Evolutionary conservation across 495 filamentous ascomycete species (phyloP).

Genomic region (Tuber melanosporum): DNA sequence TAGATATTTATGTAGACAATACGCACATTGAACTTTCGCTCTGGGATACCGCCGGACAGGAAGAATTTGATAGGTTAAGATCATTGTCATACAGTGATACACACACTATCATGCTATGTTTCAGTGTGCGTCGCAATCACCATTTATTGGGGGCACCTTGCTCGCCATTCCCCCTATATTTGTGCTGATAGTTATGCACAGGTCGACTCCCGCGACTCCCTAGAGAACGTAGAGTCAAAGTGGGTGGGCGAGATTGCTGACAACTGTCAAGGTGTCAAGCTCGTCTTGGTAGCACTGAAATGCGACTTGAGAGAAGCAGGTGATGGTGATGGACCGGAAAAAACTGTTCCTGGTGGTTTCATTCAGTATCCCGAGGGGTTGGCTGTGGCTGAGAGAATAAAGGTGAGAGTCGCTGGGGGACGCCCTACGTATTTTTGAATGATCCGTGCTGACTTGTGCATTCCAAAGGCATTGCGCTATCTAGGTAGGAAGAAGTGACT

Average conservation of each 20-base stretch:
- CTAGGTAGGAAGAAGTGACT: conserved; percentile 53
- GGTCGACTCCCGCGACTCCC: conserved; percentile 88
- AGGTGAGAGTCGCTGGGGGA: conserved; percentile 38
- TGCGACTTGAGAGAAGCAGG: conserved; percentile 78
- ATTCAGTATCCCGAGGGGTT: conserved; percentile 91
- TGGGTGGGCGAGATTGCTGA: conserved; percentile 97
- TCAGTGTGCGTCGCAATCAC: conserved; percentile 54
- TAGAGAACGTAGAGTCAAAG: conserved; percentile 97
- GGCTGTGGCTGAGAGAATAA: conserved; percentile 83
- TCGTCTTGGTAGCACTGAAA: conserved; percentile 94
- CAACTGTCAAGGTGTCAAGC: conserved; percentile 88
- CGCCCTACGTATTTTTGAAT: conserved; percentile 5
- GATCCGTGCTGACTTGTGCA: conserved; percentile 7
- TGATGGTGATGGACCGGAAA: conserved; percentile 51
- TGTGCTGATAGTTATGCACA: conserved; percentile 33
- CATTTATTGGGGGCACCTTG: background rate
- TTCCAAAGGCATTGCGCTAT: conserved; percentile 68
- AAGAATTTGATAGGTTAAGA: conserved; percentile 96
- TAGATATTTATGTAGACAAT: conserved; percentile 96
- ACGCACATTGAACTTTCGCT: conserved; percentile 93
- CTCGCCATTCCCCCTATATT: background rate
- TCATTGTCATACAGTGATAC: conserved; percentile 96
- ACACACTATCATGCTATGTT: conserved; percentile 97
- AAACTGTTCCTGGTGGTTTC: conserved; percentile 49
- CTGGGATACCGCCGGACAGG: conserved; percentile 97